Conservation (phyloP, 1,284 basidiomycete species). For the Boletus semigastroideus region DNA sequence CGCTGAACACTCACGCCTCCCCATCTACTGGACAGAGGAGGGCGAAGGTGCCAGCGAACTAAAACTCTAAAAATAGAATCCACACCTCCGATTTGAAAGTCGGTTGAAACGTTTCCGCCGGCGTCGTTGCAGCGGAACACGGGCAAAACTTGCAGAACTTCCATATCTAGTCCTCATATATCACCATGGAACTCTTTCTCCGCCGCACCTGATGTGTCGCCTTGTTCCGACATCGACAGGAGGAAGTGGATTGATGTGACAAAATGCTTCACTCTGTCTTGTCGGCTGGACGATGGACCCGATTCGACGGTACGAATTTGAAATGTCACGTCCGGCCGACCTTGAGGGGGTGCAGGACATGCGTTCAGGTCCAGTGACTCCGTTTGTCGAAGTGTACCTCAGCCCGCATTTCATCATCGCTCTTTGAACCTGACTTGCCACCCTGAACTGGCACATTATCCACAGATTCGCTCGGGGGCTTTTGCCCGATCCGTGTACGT, state of each 20-base stretch:
- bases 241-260: constrained; percentile 3
- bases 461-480: not conserved
- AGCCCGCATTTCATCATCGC: not conserved
- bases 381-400: not conserved
- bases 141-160: not conserved
- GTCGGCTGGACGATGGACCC: not conserved
- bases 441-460: not conserved
- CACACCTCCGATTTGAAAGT: constrained; percentile 8
- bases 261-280: not conserved
- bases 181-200: not conserved
- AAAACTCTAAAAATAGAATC: constrained; percentile 4
- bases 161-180: constrained; percentile 1
- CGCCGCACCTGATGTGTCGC: not conserved
- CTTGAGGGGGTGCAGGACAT: not conserved
- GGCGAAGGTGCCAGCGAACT: constrained; percentile 3
- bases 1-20: constrained; percentile 14
- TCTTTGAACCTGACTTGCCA: not conserved
- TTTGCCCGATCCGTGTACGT: not conserved
- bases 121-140: constrained; percentile 5
- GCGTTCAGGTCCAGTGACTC: too few relatives aligned
- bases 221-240: not conserved
- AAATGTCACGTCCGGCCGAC: not conserved
- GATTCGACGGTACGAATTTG: constrained; percentile 11
- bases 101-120: not conserved
- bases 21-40: not conserved